Conservation (phyloP, 352 stramenopile genomes). For the Globisporangium spinosum region DNA sequence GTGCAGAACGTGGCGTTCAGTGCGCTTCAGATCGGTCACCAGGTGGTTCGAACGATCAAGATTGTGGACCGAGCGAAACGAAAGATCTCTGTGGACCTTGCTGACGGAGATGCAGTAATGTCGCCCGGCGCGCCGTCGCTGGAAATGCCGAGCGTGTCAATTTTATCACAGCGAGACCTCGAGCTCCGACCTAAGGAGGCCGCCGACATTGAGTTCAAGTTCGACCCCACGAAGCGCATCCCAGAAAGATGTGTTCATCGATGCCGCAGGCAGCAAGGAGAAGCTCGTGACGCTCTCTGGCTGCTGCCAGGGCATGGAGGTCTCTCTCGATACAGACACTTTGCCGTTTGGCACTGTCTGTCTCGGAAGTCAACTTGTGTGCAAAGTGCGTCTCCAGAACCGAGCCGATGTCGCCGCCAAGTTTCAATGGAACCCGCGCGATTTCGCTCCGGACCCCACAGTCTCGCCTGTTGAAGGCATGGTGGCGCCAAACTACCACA, state of each 20-base stretch:
- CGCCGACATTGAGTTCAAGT: conserved; percentile 70
- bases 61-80: conserved; percentile 87
- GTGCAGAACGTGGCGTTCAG: conserved; percentile 85
- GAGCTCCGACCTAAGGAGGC: conserved; percentile 75
- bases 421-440: conserved; percentile 80
- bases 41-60: conserved; percentile 61
- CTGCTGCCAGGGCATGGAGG: conserved; percentile 89
- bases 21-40: conserved; percentile 78
- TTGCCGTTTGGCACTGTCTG: conserved; percentile 90
- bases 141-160: conserved; percentile 44
- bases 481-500: conserved; percentile 81
- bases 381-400: conserved; percentile 88
- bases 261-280: conserved; percentile 57
- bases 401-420: conserved; percentile 85
- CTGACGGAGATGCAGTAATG: conserved; percentile 22
- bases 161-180: conserved; percentile 66
- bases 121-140: conserved; percentile 28
- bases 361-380: conserved; percentile 77
- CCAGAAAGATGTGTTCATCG: conserved; percentile 60
- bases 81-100: conserved; percentile 61
- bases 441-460: conserved; percentile 80
- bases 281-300: conserved; percentile 83
- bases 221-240: conserved; percentile 63
- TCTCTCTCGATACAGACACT: conserved; percentile 85
- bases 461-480: conserved; percentile 81